Base-by-base conservation (phyloP, 2,329 filamentous ascomycete genomes). In the Cladophialophora bantiana region DNA sequence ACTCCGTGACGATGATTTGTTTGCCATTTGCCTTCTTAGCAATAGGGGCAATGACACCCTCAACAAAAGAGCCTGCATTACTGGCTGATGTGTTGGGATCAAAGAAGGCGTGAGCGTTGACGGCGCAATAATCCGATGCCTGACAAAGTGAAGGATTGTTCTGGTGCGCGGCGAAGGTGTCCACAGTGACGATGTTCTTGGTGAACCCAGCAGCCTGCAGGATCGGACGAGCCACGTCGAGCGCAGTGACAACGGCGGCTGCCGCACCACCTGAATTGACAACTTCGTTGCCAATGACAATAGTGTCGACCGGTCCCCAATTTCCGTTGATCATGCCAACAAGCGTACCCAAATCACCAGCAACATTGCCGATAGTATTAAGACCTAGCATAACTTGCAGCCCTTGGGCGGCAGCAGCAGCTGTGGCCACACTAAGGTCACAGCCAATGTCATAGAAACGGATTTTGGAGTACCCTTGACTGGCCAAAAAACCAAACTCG, bases 101-200 rank as follows among this genome's bases (percentile, higher is more conserved):
- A 77, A 95, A 96, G 84, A 93, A 96, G 12, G 92, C 86, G 78
- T 96, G 93, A 71, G 88, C 87, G 79, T 97, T 96, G 76, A 90
- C 86, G 15, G 92, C 90, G 74, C 89, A 92, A 80, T 91, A 92
- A 75, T 96, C 92, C 0, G 90, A 91, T 54, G 82, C 83, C 32
- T 88, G 77, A 79, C 93, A 96, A 56, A 97, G 84, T 59, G 85
- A 80, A 0, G 89, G 89, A 72, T 94, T 85, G 59, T 82, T 79
- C 56, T 89, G 81, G n/a, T 88, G 84, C 4, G 89, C 88, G 26
- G 86, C 84, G 73, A 92, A 91, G 0, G 91, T 94, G 76, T 97
- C 93, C 55, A 94, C 91, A 0, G 90, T 89, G 42, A 94, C 91
- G 35, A 96, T 88, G 1, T 87, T 87, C 2, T 93, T 93, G 1